Evolutionary conservation across 2,329 filamentous ascomycete species (phyloP).

Genomic region (Ceratocystis cubensis): DNA sequence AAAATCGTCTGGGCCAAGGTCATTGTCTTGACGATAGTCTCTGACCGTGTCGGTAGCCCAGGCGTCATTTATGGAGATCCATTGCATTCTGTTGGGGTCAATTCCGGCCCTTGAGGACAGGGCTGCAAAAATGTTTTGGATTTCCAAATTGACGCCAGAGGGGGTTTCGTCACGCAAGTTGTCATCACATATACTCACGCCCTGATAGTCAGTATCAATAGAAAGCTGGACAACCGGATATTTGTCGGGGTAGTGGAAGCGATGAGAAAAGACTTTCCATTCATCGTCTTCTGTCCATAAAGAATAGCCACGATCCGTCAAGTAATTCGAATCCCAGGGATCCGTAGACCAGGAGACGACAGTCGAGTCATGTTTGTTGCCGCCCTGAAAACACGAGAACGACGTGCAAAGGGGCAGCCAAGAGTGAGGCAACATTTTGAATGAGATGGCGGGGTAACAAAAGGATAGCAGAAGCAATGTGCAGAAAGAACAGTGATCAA

Average conservation of each 20-base stretch:
- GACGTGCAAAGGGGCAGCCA: too few species aligned
- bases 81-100: background rate
- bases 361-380: too few species aligned
- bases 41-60: background rate
- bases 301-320: background rate
- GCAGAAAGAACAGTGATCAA: too few species aligned
- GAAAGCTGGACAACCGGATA: background rate
- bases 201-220: too few species aligned
- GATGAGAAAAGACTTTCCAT: background rate
- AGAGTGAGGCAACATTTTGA: too few species aligned
- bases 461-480: too few species aligned
- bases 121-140: background rate
- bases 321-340: background rate
- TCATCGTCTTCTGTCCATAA: background rate
- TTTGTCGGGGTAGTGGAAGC: too few species aligned
- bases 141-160: background rate
- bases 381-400: too few species aligned
- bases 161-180: too few species aligned
- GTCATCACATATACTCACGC: background rate
- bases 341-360: too few species aligned
- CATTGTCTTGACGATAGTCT: background rate
- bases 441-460: too few species aligned
- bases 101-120: background rate
- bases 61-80: background rate
- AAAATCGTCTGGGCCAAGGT: background rate